Percentiles rank a stretch among this genome's conserved stretches.
Conservation (phyloP, 768 basidiomycete genomes). For the Sutorius australiensis region DNA sequence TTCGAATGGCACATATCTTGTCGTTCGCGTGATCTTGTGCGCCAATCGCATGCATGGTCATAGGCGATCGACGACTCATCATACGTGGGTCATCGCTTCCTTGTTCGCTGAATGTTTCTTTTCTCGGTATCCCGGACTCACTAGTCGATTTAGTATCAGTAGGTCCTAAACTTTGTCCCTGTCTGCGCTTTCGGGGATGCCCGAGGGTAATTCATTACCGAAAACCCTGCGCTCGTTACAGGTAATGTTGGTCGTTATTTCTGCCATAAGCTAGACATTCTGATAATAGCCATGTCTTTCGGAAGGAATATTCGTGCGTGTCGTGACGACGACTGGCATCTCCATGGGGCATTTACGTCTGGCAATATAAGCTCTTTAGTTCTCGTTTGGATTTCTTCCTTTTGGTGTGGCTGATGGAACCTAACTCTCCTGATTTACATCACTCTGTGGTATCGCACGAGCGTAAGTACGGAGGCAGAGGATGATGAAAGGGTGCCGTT, state of each 20-base stretch:
- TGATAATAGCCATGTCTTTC: background rate
- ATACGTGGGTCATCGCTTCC: background rate
- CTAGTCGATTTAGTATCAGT: background rate
- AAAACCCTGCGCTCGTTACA: constrained; percentile 7
- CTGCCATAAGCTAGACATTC: constrained; percentile 8
- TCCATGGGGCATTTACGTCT: constrained; percentile 18
- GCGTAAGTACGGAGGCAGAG: background rate
- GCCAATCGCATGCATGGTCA: background rate
- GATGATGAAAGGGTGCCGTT: background rate
- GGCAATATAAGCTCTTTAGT: constrained; percentile 16
- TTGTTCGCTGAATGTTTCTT: background rate
- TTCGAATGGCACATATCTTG: background rate
- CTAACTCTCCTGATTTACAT: constrained; percentile 12
- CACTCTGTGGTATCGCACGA: constrained; percentile 1
- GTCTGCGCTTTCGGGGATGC: constrained; percentile 3
- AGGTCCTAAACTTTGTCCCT: background rate
- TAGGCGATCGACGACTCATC: background rate
- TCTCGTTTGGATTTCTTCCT: background rate
- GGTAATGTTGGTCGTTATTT: constrained; percentile 5
- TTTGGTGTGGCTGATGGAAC: constrained; percentile 6
- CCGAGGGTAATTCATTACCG: constrained; percentile 2
- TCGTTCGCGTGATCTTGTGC: background rate
- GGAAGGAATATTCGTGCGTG: background rate
- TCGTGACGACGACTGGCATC: background rate
- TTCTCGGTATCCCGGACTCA: background rate